Evolutionary conservation across 2,329 filamentous ascomycete species (phyloP), one percentile per base, ranked within the genome.

Genomic region (Cladosporium sp.): DNA sequence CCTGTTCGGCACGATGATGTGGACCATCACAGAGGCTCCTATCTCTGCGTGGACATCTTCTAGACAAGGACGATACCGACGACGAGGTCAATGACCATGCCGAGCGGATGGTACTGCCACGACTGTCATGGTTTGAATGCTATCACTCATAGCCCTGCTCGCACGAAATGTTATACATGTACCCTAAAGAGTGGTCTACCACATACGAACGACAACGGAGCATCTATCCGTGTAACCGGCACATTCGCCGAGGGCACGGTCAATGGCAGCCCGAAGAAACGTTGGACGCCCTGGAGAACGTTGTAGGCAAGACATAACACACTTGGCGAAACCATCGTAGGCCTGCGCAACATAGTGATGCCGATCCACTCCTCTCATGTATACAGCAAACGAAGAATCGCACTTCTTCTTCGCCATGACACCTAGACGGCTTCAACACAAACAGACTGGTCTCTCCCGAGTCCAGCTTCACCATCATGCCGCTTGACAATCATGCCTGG

Each of bases 401-500:
- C 18, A 28, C 46, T 48, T 32, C 46, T n/a, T 54, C 26, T 28
- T 32, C 30, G 32, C 46, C 23, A 43, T 39, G 13, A 28, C 23
- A 36, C n/a, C 28, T 36, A 16, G 3, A 18, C 26, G 28, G n/a
- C n/a, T 8, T n/a, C 13, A 3, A 36, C 16, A 32, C 46, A 28
- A 16, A 36, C 21, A 7, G 11, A 13, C 6, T 14, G 30, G 30
- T 26, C 21, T 53, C 30, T 23, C 14, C 11, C 48, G 18, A 11
- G 21, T 32, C 32, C 32, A 32, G 23, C 21, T 30, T 30, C 14
- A 51, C 18, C 26, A 43, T 28, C 7, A 62, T 62, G 59, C 23
- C 18, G 48, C 59, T 62, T 34, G 46, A 62, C 48, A 21, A 36
- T 39, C 59, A 53, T 39, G 59, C 59, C 16, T 62, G 59, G 59